phyloP scores from a whole-genome alignment of 306 rosid genomes.

The Mucuna pruriens region DNA sequence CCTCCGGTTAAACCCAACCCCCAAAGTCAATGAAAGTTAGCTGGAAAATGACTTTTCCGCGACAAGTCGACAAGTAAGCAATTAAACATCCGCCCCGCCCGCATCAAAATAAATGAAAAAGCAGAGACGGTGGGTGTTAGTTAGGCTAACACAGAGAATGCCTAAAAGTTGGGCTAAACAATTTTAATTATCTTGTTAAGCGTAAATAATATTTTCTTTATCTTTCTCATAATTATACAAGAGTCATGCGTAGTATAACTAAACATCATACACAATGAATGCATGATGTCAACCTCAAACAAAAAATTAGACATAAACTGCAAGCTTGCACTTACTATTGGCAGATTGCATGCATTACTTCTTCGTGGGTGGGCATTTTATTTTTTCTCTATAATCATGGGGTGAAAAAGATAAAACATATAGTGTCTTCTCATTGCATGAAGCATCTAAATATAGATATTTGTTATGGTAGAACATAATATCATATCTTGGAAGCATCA shows the following conservation, averaged over 20 bases:
- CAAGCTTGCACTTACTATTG: slow-evolving; percentile 29
- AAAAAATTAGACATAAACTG: neutral
- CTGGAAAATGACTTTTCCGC: neutral
- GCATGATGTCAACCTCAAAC: neutral
- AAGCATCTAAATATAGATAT: slow-evolving; percentile 19
- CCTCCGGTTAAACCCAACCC: no score
- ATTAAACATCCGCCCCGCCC: neutral
- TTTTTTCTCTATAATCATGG: slow-evolving; percentile 22
- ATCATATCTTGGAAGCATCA: slow-evolving; percentile 67
- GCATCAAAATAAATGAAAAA: neutral
- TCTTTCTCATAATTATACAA: neutral
- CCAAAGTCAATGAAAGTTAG: slow-evolving; percentile 8
- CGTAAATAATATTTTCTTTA: neutral
- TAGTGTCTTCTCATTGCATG: slow-evolving; percentile 17
- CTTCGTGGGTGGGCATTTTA: slow-evolving; percentile 11
- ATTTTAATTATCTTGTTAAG: neutral
- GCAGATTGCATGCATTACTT: slow-evolving; percentile 22
- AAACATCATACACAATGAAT: neutral
- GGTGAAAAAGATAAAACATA: neutral
- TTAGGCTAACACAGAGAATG: neutral
- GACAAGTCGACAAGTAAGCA: neutral
- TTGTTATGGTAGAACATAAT: neutral
- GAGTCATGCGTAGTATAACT: neutral
- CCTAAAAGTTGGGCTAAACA: neutral
- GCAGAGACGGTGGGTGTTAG: neutral